Evolutionary conservation across 1,139 yeast species (phyloP), one percentile per base, ranked within the genome.

Genomic region (Magnusiomyces paraingens): DNA sequence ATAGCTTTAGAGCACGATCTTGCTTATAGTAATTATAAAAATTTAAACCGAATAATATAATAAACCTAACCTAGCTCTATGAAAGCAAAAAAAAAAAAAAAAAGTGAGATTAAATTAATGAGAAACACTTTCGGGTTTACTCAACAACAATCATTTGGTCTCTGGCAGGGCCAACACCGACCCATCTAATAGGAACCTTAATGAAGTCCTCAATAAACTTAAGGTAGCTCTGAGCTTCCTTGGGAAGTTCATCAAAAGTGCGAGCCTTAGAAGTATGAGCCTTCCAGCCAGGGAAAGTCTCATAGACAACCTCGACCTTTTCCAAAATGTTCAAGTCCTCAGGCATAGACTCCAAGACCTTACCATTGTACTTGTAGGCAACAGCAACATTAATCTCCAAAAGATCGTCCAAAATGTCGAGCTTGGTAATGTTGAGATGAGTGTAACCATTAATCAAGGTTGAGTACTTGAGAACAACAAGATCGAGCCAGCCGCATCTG

Each of bases 401-500:
- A 70, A 93, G 87, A 53, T 87, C 75, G 72, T 94, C 99, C 67
- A 93, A 80, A 52, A 93, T 96, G 68, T 93, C 99, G 66, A 93
- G 81, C 73, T 93, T 94, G 64, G 99, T 93, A 69, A 94, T 84
- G 78, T 93, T 93, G 69, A 93, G 80, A 55, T 87, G 80, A 51
- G 99, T 93, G 79, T 91, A 93, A 54, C 99, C 99, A 68, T 93
- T 93, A 72, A 93, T 89, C 68, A 83, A 72, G 57, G 88, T 82
- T 47, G 98, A 90, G 74, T 93, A 93, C 71, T 86, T 87, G 72
- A 93, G 77, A 43, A 94, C 96, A 38, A 93, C 99, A 65, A 94
- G 78, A 73, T 93, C 99, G 67, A 93, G 82, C 99, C 99, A 93
- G 54, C 99, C 99, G 72, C 99, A 94, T 75, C 99, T 85, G 78